phyloP scores from a whole-genome alignment of 2,329 filamentous ascomycete genomes.

The Fusarium buharicum region DNA sequence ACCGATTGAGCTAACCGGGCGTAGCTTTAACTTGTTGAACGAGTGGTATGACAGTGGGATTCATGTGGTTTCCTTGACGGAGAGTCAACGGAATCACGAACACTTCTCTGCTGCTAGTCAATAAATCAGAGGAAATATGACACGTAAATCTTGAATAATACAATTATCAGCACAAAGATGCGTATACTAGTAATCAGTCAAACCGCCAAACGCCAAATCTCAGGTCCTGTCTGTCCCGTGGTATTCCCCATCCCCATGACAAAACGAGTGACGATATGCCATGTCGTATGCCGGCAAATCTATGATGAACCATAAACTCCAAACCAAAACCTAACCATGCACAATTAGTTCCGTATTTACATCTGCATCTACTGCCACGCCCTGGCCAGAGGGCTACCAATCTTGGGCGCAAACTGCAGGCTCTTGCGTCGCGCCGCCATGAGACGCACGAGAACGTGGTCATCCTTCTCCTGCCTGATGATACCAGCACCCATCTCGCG shows the following conservation, averaged over 20 bases:
- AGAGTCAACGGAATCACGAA: too few species aligned
- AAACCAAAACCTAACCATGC: constrained; percentile 24
- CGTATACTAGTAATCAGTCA: constrained; percentile 25
- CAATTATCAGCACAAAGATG: constrained; percentile 11
- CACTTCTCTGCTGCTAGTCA: too few species aligned
- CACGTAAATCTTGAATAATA: constrained; percentile 16
- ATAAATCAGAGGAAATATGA: neutral
- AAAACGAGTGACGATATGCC: constrained; percentile 40
- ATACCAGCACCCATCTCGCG: constrained; percentile 57
- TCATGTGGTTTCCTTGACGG: too few species aligned
- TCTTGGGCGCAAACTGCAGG: constrained; percentile 78
- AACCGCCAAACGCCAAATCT: constrained; percentile 36
- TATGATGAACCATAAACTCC: constrained; percentile 33
- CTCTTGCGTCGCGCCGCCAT: constrained; percentile 81
- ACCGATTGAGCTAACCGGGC: constrained; percentile 54
- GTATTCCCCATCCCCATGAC: constrained; percentile 39
- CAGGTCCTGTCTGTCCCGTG: constrained; percentile 38
- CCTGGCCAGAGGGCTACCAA: constrained; percentile 75
- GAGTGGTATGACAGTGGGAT: neutral
- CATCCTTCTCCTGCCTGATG: constrained; percentile 63
- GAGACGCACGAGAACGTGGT: constrained; percentile 68
- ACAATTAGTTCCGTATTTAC: constrained; percentile 21
- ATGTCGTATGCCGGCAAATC: constrained; percentile 23
- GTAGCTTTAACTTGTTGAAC: constrained; percentile 40
- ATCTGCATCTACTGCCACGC: constrained; percentile 56